Evolutionary conservation across 306 rosid species (phyloP).

Genomic region (Chamaecrista fasciculata): DNA sequence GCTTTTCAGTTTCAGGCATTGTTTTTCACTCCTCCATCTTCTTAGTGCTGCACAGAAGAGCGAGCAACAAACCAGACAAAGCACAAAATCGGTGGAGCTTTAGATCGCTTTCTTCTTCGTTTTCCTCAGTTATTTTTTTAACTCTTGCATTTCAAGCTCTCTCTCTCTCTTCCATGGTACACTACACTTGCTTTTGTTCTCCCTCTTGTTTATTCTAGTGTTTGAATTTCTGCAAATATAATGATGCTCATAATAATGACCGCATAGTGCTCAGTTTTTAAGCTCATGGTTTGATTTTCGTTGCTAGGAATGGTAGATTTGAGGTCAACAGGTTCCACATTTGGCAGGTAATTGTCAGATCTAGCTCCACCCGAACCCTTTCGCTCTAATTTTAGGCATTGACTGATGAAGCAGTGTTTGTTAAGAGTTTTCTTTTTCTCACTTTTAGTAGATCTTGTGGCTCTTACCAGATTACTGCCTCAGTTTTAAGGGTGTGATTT

Average conservation of each 20-base stretch:
- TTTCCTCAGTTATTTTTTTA: neutral
- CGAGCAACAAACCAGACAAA: constrained; percentile 30
- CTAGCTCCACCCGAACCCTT: constrained; percentile 36
- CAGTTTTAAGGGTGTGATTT: neutral
- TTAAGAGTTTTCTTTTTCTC: neutral
- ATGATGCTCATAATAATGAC: neutral
- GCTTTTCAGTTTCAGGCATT: constrained; percentile 21
- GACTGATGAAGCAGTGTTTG: constrained; percentile 21
- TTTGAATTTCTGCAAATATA: constrained; percentile 7
- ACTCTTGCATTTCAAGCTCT: constrained; percentile 33
- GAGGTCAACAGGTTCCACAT: constrained; percentile 42
- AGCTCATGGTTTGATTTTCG: constrained; percentile 36
- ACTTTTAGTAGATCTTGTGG: constrained; percentile 41
- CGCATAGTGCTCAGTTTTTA: neutral
- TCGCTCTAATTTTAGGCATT: constrained; percentile 21
- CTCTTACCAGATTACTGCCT: constrained; percentile 29
- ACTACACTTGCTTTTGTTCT: constrained; percentile 15
- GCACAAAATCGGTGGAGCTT: constrained; percentile 48
- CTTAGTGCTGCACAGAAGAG: constrained; percentile 23
- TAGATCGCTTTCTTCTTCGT: constrained; percentile 34
- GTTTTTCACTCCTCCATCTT: constrained; percentile 31
- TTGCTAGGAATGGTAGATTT: constrained; percentile 64
- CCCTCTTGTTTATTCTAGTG: constrained; percentile 24
- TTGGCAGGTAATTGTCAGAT: constrained; percentile 62
- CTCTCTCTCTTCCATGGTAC: constrained; percentile 45